Base-by-base conservation (phyloP, 1,139 yeast species). In the Hyphopichia fennica region DNA sequence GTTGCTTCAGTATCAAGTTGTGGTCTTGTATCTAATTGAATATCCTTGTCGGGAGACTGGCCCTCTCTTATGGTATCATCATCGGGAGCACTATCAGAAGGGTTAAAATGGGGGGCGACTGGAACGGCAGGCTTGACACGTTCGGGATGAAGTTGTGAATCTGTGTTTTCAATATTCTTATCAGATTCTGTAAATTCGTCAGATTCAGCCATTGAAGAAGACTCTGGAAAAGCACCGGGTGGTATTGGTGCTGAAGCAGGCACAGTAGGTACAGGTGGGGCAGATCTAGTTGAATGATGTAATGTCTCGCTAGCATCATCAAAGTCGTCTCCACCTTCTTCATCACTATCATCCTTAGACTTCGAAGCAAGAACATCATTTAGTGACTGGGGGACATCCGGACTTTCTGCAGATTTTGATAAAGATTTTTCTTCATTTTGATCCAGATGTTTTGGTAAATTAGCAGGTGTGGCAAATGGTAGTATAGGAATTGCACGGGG, bases 401-500 rank as follows among this genome's bases (percentile, higher is more conserved):
- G 48, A 20, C 41, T 30, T 18, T 18, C 37, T 29, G 15, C 33
- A 45, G 23, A 7, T 22, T 11, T 8, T 9, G 28, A 5, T 9
- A 9, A 11, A 25, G 13, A 9, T 25, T 25, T 10, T 25, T 8
- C 13, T 10, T 25, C 13, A 8, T n/a, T n/a, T n/a, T n/a, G n/a
- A n/a, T n/a, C n/a, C 8, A 35, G 31, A n/a, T 41, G 54, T 17
- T 63, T 46, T 27, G 62, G 59, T 35, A 64, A 57, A 3, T 69
- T 58, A 28, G 54, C 56, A 10, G 47, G 37, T 29, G 47, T 36
- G 0, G 79, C 78, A 57, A 73, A 70, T 10, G 85, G 84, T 51
- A 79, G 56, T 15, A 77, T 67, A 2, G 87, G 83, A 38, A 79
- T 63, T 1, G 83, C 69, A 25, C 54, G 58, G 1, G 74, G 49